Evolutionary conservation across 495 filamentous ascomycete genomes (phyloP), one percentile per base, ranked within the genome.

Genomic region (Saxophila tyrrhenica): DNA sequence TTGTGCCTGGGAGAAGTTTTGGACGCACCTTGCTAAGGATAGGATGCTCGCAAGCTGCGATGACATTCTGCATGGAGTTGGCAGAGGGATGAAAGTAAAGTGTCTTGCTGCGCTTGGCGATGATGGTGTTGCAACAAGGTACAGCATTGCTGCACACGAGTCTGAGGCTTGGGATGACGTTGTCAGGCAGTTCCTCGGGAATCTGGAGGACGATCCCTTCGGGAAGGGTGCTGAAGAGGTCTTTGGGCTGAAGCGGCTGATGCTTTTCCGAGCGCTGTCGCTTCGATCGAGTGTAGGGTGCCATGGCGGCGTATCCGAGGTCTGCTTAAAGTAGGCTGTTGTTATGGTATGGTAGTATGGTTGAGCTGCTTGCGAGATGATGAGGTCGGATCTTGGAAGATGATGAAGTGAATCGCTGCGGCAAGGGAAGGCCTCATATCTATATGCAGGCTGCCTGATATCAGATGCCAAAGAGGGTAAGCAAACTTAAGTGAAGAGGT

Each of bases 1-100:
- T n/a, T n/a, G n/a, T n/a, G n/a, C n/a, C n/a, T n/a, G n/a, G n/a
- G n/a, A n/a, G n/a, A n/a, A n/a, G n/a, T n/a, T n/a, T n/a, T n/a
- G n/a, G n/a, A n/a, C n/a, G n/a, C n/a, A n/a, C n/a, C n/a, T n/a
- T n/a, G 22, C 35, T 17, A 19, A 55, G 22, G 1, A 47, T 13
- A 1, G 52, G 42, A 45, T 54, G 42, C 1, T 45, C 42, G 24
- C 52, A 54, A 3, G 48, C 48, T 2, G 25, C 25, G 5, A 39
- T 2, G 5, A 21, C 24, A 2, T 39, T 3, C 3, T 19, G 11
- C 25, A 50, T 22, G 3, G 48, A 35, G 3, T 35, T 25, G 19
- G 16, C 16, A 3, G 51, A 54, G 5, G 51, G 51, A 16, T 54
- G 51, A 7, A 46, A 13, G 29, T 38, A 54, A 2, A 45, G 29